These are phyloP conservation scores for Rutstroemia sp. DNA, from an alignment of 2,329 filamentous ascomycete genomes.

Conservation along the genomic window DNA sequence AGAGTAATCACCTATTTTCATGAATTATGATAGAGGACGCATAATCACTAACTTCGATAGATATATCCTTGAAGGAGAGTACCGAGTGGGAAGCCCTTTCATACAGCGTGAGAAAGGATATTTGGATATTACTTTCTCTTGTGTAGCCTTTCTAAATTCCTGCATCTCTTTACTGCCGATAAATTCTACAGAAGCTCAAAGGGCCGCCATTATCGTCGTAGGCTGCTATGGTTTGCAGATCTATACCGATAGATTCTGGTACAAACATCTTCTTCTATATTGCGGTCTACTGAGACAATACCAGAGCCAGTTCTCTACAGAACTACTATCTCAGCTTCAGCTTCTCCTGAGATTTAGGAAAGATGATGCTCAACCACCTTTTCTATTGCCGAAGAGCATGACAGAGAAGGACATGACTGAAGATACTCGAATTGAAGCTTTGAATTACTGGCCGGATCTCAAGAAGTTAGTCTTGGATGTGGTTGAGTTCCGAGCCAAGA, in stretches of 20 bases:
- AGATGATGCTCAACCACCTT: neutral
- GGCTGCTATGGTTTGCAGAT: no score
- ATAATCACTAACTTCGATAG: no score
- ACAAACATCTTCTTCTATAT: constrained; percentile 9
- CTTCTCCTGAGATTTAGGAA: neutral
- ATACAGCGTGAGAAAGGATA: no score
- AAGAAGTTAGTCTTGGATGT: constrained; percentile 4
- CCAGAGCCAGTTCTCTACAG: neutral
- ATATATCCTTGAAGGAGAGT: no score
- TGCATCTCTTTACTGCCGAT: no score
- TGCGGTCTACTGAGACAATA: neutral
- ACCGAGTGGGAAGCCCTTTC: no score
- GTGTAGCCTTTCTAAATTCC: no score
- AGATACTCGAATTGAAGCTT: neutral
- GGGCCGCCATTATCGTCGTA: no score
- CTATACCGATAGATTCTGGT: constrained; percentile 2
- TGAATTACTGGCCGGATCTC: constrained; percentile 4
- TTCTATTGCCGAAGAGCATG: neutral
- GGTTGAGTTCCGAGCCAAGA: neutral
- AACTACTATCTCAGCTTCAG: constrained; percentile 6
- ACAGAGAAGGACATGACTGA: neutral
- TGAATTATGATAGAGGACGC: no score
- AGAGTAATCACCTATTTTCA: no score
- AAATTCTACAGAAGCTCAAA: no score
- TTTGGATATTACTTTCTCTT: no score